Conservation (phyloP, 345 rosid genomes). For the Brassica incana region DNA sequence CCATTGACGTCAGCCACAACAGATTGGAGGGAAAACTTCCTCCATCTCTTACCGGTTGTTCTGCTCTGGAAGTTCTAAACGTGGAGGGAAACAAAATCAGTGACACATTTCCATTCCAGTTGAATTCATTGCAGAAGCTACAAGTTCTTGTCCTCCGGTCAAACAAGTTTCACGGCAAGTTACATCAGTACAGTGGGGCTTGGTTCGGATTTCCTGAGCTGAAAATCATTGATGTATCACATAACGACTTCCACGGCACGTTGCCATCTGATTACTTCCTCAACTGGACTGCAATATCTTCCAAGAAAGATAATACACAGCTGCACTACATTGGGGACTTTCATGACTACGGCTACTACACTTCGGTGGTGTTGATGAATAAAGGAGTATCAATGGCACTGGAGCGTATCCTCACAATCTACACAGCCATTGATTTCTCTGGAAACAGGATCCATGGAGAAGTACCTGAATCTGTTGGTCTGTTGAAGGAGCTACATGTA, state of each 20-base stretch:
- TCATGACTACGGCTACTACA: neutral
- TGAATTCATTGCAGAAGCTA: neutral
- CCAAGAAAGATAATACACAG: neutral
- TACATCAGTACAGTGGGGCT: neutral
- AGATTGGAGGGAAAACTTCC: constrained; percentile 6
- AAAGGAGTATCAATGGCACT: neutral
- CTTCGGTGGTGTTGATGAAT: neutral
- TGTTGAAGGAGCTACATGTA: neutral
- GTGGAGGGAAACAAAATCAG: neutral
- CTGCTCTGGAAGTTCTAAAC: neutral
- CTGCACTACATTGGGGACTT: neutral
- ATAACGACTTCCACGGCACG: neutral
- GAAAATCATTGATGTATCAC: constrained; percentile 7
- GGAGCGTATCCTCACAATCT: neutral
- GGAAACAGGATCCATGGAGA: neutral
- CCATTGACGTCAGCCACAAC: constrained; percentile 9
- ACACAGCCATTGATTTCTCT: neutral
- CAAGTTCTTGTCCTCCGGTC: constrained; percentile 10
- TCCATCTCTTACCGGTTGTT: neutral
- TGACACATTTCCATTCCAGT: neutral
- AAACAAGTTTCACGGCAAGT: constrained; percentile 1
- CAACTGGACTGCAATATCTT: neutral
- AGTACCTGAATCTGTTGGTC: neutral
- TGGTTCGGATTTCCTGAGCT: neutral
- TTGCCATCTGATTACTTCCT: neutral